A percentile compares a stretch with the other conserved stretches of the same genome.
phyloP scores from a whole-genome alignment of 345 rosid genomes.

The Corchorus olitorius region DNA sequence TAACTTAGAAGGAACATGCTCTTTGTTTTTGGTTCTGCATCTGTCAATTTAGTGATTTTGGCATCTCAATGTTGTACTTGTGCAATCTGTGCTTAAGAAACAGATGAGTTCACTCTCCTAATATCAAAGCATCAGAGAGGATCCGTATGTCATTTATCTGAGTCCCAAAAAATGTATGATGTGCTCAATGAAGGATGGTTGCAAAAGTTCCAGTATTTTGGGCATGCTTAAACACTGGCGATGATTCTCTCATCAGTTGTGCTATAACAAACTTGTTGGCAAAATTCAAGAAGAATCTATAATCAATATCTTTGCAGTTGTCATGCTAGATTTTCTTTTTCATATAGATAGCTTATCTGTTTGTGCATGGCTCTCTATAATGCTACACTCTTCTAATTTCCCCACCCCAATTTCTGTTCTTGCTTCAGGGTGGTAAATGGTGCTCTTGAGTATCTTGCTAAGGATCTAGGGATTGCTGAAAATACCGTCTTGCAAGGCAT shows the following conservation, averaged over 20 bases:
- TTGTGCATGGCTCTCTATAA: neutral
- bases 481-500: constrained; percentile 89
- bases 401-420: neutral
- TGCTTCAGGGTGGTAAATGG: constrained; percentile 89
- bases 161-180: neutral
- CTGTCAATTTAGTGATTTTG: neutral
- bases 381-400: neutral
- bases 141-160: neutral
- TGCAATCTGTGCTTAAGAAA: constrained; percentile 1
- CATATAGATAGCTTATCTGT: neutral
- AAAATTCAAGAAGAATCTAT: constrained; percentile 4
- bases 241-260: neutral
- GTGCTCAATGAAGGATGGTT: neutral
- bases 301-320: constrained; percentile 8
- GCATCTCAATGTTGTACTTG: neutral
- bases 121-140: neutral
- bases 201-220: constrained; percentile 4
- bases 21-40: neutral
- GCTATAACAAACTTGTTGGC: neutral
- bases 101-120: neutral
- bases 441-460: constrained; percentile 90
- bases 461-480: constrained; percentile 91
- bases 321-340: neutral
- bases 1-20: neutral
- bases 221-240: neutral